Evolutionary conservation across 352 stramenopile genomes (phyloP), one percentile per base, ranked within the genome.

Genomic region (Globisporangium iwayamae): DNA sequence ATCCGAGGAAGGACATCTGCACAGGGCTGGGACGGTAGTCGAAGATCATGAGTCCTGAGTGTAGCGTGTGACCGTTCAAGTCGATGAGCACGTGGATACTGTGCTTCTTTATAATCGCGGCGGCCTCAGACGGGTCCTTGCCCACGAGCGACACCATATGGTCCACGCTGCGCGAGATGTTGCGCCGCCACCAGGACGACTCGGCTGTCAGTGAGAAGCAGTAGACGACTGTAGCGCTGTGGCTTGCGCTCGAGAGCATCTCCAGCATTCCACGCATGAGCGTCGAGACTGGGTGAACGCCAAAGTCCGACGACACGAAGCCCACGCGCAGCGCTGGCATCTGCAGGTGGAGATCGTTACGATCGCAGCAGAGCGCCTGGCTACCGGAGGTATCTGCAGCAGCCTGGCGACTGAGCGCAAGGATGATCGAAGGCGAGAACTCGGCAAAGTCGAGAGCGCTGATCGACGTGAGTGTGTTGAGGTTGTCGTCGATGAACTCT

Each of bases 241-340:
- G 67, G 3, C 73, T 51, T 0, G 56, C 32, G 20, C 65, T 62
- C 5, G 81, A 66, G 0, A 94, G 71, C 52, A 85, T 68, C 3
- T 75, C 62, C 13, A 94, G 55, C 16, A 94, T 65, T 0, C 88
- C 86, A 2, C 86, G 78, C 51, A 96, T 65, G 6, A 94, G 63
- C 20, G 76, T 80, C 25, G 81, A 75, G 10, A 96, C 82, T 0
- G 88, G 88, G 61, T 96, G 88, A 3, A 94, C 60, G 9, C 85
- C 86, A 69, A 95, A 93, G 58, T 96, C 88, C 1, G 86, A 90
- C 30, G 83, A 92, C 14, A 93, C 70, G 47, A 94, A 94, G 4
- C 85, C 85, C 28, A 91, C 56, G 1, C 79, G 78, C 2, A 90
- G 56, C 25, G 73, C 63, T 1, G 68, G 55, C 0, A 76, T 73